Evolutionary conservation across 2,329 filamentous ascomycete species (phyloP).

Genomic region (Nemania sp.): DNA sequence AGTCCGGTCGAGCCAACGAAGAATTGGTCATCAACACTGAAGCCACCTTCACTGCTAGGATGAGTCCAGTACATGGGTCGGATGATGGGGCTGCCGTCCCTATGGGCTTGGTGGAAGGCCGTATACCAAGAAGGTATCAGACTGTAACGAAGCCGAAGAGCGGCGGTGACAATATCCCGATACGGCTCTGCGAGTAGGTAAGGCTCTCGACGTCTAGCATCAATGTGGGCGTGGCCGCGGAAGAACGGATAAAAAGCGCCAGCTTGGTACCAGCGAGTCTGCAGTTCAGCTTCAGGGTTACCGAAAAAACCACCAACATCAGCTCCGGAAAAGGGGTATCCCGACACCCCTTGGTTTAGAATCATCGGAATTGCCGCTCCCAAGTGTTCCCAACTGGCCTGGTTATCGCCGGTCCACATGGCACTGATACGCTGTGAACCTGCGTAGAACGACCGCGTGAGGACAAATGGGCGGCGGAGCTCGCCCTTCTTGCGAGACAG

Average conservation of each 20-base stretch:
- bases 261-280: conserved; percentile 94
- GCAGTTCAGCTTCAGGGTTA: conserved; percentile 89
- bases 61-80: conserved; percentile 93
- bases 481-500: conserved; percentile 85
- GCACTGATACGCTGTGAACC: conserved; percentile 88
- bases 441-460: conserved; percentile 90
- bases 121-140: conserved; percentile 96
- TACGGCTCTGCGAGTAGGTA: conserved; percentile 87
- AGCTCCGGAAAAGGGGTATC: conserved; percentile 91
- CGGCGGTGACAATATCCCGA: conserved; percentile 82
- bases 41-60: conserved; percentile 83
- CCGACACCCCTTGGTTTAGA: conserved; percentile 87
- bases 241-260: conserved; percentile 98
- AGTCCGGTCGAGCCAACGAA: conserved; percentile 88
- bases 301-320: conserved; percentile 99
- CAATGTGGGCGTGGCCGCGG: conserved; percentile 95
- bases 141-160: conserved; percentile 84
- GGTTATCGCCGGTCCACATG: conserved; percentile 99
- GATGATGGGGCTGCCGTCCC: conserved; percentile 83
- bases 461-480: conserved; percentile 82
- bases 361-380: conserved; percentile 92
- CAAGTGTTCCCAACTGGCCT: conserved; percentile 89
- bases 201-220: conserved; percentile 90
- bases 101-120: conserved; percentile 87
- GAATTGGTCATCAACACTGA: conserved; percentile 88